Base-by-base conservation (phyloP, 2,329 filamentous ascomycete genomes). In the Dothistroma septosporum region DNA sequence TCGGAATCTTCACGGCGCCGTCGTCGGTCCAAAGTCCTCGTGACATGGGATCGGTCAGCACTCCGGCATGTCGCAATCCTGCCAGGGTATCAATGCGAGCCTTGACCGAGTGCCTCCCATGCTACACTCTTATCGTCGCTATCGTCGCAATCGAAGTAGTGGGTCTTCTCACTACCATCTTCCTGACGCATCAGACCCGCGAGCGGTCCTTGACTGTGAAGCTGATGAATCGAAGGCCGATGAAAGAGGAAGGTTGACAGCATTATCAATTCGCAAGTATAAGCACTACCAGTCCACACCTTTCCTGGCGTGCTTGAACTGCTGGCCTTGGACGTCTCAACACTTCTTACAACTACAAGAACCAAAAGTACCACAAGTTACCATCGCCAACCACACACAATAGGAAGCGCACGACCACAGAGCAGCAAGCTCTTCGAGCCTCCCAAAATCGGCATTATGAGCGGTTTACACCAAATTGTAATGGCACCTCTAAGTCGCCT, bases 401-500 rank as follows among this genome's bases (percentile, higher is more conserved):
- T 61, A 59, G 59, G 61, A 21, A 60, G 53, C 55, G 56, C 55
- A 50, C 60, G 58, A 55, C 60, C 46, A n/a, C 47, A 53, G 28
- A 59, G 53, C 35, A 70, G 66, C 35, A 70, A 66, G 55, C 70
- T 77, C 37, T 77, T 77, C 64, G 58, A 71, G 52, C 76, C 78
- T 33, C 66, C 81, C 41, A 63, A 69, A 19, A 69, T 81, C 21
- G 79, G 79, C 35, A 64, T 69, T 37, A 66, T 75, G 62, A 67
- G 72, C 12, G 75, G 81, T 41, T 65, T 70, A 32, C 75, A 79
- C 66, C 78, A 79, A 54, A 66, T 86, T 44, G 78, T 77, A 47
- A 78, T 86, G 74, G 79, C 83, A 1, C 83, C 84, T 4, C 73
- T 87, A 58, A 86, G 83, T 11, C 75, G 77, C 41, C 76, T 77